phyloP scores from a whole-genome alignment of 75 land plant genomes.

The Cunninghamia lanceolata region DNA sequence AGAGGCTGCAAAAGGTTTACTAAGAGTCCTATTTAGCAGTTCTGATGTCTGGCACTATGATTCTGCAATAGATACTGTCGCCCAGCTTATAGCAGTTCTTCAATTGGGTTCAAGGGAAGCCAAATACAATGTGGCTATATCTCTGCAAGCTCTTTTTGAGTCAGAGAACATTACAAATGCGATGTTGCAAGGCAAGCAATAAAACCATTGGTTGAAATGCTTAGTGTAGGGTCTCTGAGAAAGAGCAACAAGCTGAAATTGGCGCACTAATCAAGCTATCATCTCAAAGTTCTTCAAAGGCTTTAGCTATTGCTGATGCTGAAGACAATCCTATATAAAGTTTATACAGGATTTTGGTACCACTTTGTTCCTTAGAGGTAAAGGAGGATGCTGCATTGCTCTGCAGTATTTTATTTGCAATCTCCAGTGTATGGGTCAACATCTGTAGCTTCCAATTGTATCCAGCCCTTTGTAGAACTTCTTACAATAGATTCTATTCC shows the following conservation, averaged over 20 bases:
- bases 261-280: conserved; percentile 52
- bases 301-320: conserved; percentile 45
- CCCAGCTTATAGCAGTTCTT: conserved; percentile 87
- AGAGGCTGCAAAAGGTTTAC: conserved; percentile 52
- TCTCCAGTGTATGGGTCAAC: conserved; percentile 34
- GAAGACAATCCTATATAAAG: conserved; percentile 57
- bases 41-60: conserved; percentile 71
- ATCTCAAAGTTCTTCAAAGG: conserved; percentile 45
- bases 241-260: conserved; percentile 74
- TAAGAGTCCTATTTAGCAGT: conserved; percentile 70
- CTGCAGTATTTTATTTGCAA: conserved; percentile 55
- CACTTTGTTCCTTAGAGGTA: conserved; percentile 52
- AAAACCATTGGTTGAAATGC: conserved; percentile 83
- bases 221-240: conserved; percentile 68
- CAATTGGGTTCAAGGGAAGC: conserved; percentile 76
- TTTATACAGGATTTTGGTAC: conserved; percentile 41
- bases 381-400: conserved; percentile 64
- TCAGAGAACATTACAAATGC: conserved; percentile 62
- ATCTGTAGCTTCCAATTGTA: conserved; percentile 47
- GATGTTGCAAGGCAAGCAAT: conserved; percentile 75
- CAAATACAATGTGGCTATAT: conserved; percentile 71
- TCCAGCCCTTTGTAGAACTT: conserved; percentile 56
- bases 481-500: conserved; percentile 26
- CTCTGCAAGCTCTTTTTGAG: conserved; percentile 73
- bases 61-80: conserved; percentile 60